These are phyloP conservation scores for Amanita muscaria DNA, from an alignment of 768 basidiomycete genomes.

Conservation along the genomic window DNA sequence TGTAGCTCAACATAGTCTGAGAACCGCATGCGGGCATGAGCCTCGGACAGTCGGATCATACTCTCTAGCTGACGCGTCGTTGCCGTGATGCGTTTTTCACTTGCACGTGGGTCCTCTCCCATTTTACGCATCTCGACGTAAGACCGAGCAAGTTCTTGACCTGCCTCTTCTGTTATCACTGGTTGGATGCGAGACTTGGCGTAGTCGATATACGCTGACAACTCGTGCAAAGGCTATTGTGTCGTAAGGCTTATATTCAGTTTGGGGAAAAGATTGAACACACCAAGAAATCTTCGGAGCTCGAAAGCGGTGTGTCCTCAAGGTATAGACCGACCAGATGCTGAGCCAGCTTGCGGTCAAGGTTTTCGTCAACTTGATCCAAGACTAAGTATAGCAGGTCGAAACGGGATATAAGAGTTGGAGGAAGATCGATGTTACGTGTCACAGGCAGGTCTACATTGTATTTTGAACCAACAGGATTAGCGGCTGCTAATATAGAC, in stretches of 20 bases:
- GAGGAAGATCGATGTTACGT: slow-evolving; percentile 93
- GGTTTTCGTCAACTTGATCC: slow-evolving; percentile 84
- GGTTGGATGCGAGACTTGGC: slow-evolving; percentile 83
- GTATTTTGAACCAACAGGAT: slow-evolving; percentile 94
- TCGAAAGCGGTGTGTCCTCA: slow-evolving; percentile 73
- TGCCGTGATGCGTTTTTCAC: slow-evolving; percentile 93
- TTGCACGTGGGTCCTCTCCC: slow-evolving; percentile 78
- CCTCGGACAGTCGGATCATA: slow-evolving; percentile 94
- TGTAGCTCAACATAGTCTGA: slow-evolving; percentile 74
- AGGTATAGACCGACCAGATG: slow-evolving; percentile 91
- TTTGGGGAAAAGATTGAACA: background rate
- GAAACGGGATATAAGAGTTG: slow-evolving; percentile 95
- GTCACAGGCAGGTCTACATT: slow-evolving; percentile 89
- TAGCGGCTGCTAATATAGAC: slow-evolving; percentile 94
- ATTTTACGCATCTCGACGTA: slow-evolving; percentile 94
- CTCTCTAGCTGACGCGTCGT: slow-evolving; percentile 96
- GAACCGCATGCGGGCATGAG: slow-evolving; percentile 94
- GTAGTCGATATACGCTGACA: slow-evolving; percentile 93
- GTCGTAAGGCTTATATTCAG: background rate
- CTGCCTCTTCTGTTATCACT: slow-evolving; percentile 76
- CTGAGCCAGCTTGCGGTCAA: slow-evolving; percentile 82
- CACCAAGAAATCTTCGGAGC: slow-evolving; percentile 69
- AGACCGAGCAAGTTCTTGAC: slow-evolving; percentile 71
- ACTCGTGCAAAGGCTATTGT: slow-evolving; percentile 72
- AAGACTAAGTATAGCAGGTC: slow-evolving; percentile 93